Conservation (phyloP, 306 rosid species). For the Vigna trinervia region DNA sequence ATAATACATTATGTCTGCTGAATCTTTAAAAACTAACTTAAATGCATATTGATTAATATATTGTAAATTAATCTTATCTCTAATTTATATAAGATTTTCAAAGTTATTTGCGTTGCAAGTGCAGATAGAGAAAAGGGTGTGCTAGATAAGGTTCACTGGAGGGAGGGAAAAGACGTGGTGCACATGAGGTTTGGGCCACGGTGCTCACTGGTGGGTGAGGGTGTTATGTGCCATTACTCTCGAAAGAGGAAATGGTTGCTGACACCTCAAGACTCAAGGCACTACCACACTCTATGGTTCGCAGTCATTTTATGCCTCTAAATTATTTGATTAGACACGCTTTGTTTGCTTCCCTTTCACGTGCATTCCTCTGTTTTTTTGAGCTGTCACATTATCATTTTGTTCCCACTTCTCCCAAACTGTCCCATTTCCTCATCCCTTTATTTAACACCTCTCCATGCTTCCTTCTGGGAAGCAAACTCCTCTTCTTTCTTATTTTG, state of each 20-base stretch:
- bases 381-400: conserved; percentile 65
- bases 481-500: conserved; percentile 33
- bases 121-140: background rate
- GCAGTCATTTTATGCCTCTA: conserved; percentile 42
- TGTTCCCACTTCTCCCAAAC: conserved; percentile 45
- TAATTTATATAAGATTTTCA: too few relatives aligned
- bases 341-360: conserved; percentile 47
- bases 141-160: conserved; percentile 20
- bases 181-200: conserved; percentile 56
- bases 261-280: conserved; percentile 37
- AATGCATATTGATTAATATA: too few relatives aligned
- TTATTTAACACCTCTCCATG: conserved; percentile 73
- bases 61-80: too few relatives aligned
- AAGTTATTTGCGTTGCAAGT: too few relatives aligned
- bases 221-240: conserved; percentile 35
- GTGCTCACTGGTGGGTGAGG: conserved; percentile 42
- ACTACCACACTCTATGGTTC: conserved; percentile 2
- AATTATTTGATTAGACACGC: conserved; percentile 61
- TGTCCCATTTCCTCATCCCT: conserved; percentile 59
- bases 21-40: too few relatives aligned
- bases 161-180: conserved; percentile 9
- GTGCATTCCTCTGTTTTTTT: conserved; percentile 55
- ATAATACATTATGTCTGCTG: too few relatives aligned
- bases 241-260: conserved; percentile 38
- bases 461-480: conserved; percentile 72